Evolutionary conservation across 768 basidiomycete genomes (phyloP), one percentile per base, ranked within the genome.

Genomic region (Lactarius deliciosus): DNA sequence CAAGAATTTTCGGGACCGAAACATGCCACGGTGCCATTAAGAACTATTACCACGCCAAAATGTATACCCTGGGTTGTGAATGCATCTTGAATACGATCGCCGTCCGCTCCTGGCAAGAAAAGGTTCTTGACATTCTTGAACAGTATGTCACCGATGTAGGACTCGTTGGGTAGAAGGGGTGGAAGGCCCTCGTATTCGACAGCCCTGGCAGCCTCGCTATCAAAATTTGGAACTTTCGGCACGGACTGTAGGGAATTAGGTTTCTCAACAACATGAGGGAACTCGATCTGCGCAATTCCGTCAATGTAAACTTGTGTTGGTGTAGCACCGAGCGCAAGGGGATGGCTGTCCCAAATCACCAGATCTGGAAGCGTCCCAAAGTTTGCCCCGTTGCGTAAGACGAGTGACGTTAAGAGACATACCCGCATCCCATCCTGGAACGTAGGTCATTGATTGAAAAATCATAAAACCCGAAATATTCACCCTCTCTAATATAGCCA

Each of bases 231-330:
- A 2, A 86, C 85, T 50, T 75, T 77, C 0, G 91, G 90, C 4
- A 74, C 71, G 20, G 75, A 61, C 58, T 80, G 81, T 56, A 78
- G 76, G 22, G 62, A 68, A 13, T 66, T 11, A 7, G 65, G 66
- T 15, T 72, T 69, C 64, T 77, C 65, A 22, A 64, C 30, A 34
- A 68, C 66, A 34, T 68, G 58, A 41, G 68, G 64, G 5, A 81
- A n/a, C 78, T 75, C 57, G 80, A 90, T 80, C 72, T 96, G 93
- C 4, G 85, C 74, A 64, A 93, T 86, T 2, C 94, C 94, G 74
- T 97, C 94, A 69, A 96, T 91, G 81, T 88, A 96, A 32, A 93
- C 91, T 72, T 94, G 92, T 4, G 78, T 75, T 0, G 94, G 93
- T 1, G 91, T 93, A 0, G 92, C 88, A 25, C 92, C 92, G 4